phyloP scores from a whole-genome alignment of 805 yeast species.

The Candida ficus region DNA sequence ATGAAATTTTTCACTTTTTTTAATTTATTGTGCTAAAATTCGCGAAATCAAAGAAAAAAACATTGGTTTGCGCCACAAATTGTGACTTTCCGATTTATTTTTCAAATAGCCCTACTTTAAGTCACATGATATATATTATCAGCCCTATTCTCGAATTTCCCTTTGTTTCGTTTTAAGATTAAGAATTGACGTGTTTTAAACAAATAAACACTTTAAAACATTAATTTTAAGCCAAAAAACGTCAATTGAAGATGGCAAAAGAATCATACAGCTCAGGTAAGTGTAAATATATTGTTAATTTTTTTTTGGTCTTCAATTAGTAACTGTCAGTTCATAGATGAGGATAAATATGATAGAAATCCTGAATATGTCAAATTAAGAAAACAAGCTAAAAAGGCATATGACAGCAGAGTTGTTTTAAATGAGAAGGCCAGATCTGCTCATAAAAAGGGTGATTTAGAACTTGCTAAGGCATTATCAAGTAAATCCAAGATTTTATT shows the following conservation, averaged over 20 bases:
- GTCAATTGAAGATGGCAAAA: not conserved
- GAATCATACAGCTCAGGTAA: not conserved
- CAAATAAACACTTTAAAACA: no score
- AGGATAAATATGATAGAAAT: not conserved
- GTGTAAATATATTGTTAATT: not conserved
- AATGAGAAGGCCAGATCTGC: conserved; percentile 72
- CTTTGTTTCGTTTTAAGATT: no score
- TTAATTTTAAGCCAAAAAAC: not conserved
- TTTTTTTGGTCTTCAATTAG: not conserved
- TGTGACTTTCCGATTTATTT: no score
- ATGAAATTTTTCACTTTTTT: conserved; percentile 7
- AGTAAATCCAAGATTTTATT: conserved; percentile 56
- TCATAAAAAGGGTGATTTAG: conserved; percentile 66
- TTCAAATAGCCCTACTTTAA: not conserved
- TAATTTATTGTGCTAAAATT: no score
- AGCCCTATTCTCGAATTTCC: not conserved
- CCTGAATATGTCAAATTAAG: conserved; percentile 57
- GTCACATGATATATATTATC: not conserved
- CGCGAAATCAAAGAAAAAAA: not conserved
- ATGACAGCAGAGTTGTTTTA: conserved; percentile 46
- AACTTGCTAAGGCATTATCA: conserved; percentile 64
- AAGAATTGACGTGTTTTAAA: no score
- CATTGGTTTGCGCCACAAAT: not conserved
- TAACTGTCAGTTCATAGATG: not conserved
- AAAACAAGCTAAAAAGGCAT: conserved; percentile 49